Percentiles rank a stretch among this genome's conserved stretches.
phyloP scores from a whole-genome alignment of 2,329 filamentous ascomycete genomes.

The Alternaria conjuncta region DNA sequence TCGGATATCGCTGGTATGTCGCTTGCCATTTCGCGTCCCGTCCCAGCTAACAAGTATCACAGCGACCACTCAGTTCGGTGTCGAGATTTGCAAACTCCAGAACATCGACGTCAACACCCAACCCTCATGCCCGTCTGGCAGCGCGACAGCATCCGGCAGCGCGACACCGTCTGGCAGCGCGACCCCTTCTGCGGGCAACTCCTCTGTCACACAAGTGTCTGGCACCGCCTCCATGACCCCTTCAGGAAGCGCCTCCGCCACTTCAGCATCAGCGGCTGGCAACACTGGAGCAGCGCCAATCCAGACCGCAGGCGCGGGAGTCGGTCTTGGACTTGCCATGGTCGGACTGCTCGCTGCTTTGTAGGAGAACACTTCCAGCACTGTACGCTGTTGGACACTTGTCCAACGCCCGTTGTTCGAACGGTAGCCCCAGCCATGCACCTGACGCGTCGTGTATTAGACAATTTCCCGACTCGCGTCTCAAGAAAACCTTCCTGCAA shows the following conservation, averaged over 20 bases:
- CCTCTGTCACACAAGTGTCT: not conserved
- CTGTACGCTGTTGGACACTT: not conserved
- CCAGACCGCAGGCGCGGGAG: not conserved
- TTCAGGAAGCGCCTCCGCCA: not conserved
- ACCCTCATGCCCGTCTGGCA: not conserved
- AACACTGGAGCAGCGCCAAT: not conserved
- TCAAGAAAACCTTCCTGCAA: not conserved
- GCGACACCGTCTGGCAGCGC: not conserved
- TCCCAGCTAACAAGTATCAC: not conserved
- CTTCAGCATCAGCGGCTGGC: not conserved
- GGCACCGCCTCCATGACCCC: not conserved
- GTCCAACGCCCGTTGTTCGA: not conserved
- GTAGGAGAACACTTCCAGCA: not conserved
- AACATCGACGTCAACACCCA: not conserved
- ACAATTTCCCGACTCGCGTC: not conserved
- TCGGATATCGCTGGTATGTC: conserved; percentile 30
- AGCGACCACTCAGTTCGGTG: not conserved
- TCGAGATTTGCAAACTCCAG: not conserved
- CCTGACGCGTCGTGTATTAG: not conserved
- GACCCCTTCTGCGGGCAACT: not conserved
- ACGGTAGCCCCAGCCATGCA: not conserved
- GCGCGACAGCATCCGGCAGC: not conserved
- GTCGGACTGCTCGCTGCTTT: not conserved
- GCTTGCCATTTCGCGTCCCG: not conserved
- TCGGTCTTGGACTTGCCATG: not conserved